These are phyloP conservation scores for Lodderomyces margitis DNA, from an alignment of 1,139 yeast genomes.

Conservation along the genomic window DNA sequence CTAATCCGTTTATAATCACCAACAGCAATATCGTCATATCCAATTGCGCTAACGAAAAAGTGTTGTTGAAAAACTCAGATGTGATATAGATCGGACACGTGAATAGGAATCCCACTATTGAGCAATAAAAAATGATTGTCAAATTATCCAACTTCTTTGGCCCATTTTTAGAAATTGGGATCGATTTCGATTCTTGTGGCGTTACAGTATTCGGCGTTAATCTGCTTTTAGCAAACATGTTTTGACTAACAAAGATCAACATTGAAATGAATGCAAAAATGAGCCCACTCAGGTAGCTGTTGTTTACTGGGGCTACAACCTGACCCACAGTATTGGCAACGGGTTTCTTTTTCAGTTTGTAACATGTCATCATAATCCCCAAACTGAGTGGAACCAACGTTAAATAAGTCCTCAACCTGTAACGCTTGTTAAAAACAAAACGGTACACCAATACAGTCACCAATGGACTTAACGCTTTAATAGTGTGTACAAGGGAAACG, in stretches of 20 bases:
- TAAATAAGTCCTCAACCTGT: constrained; percentile 64
- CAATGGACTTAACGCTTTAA: constrained; percentile 86
- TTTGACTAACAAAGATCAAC: constrained; percentile 85
- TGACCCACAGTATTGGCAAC: background rate
- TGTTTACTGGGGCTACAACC: constrained; percentile 7
- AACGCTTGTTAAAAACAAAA: constrained; percentile 53
- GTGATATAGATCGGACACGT: constrained; percentile 77
- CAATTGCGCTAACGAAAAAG: constrained; percentile 35
- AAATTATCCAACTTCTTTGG: constrained; percentile 68
- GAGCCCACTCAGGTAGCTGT: constrained; percentile 54
- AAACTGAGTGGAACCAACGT: constrained; percentile 73
- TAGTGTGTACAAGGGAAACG: constrained; percentile 87
- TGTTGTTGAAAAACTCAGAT: constrained; percentile 46
- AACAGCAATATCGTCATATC: constrained; percentile 30
- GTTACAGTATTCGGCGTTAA: constrained; percentile 44
- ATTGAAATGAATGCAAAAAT: constrained; percentile 76
- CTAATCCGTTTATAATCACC: constrained; percentile 62
- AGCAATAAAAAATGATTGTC: constrained; percentile 80
- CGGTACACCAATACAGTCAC: constrained; percentile 82
- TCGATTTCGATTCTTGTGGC: constrained; percentile 1
- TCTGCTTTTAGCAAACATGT: constrained; percentile 83
- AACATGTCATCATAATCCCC: constrained; percentile 86
- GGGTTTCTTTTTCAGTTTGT: constrained; percentile 29
- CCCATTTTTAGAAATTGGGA: constrained; percentile 7
- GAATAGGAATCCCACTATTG: constrained; percentile 71